Base-by-base conservation (phyloP, 768 basidiomycete genomes). In the Lenzites betulinus region DNA sequence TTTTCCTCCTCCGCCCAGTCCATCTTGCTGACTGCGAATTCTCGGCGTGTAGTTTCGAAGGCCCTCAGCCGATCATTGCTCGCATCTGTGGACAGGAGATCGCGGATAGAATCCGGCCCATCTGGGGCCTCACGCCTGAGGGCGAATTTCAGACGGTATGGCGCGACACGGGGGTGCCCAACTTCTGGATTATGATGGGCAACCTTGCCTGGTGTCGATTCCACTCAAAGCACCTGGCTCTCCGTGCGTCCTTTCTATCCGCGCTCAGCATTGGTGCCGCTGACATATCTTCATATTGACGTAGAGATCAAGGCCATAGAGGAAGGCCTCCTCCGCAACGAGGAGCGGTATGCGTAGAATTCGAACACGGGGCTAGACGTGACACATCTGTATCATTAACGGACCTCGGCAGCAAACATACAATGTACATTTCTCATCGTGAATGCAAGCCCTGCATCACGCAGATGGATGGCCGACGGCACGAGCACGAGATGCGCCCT, bases 301-400 rank as follows among this genome's bases (percentile, higher is more conserved):
- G 51, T 69, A 89, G 88, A 89, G 73, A 89, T 90, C 69, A 89
- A 88, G 68, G 88, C 87, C 0, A 79, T 81, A 26, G 81, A 88
- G 60, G 83, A 83, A 60, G 77, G 77, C 0, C 9, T 85, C 26
- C 77, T 73, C 63, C 39, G 23, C 22, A 26, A 38, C 49, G 58
- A 54, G 46, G 30, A 28, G 38, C 59, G 52, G 8, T 60, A 59
- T 26, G 43, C 26, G 30, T 59, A 59, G 38, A 39, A 3, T 39
- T 18, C 13, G 38, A 18, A 7, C 18, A 39, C 7, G 15, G 38
- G 38, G 13, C 15, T 18, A 13, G 18, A 18, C 13, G 7, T 15
- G 4, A 18, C 38, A 18, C 38, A 39, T 39, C 38, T 39, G 38
- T 39, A 39, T 7, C 38, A 39, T 39, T 18, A 39, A 39, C 38